Conservation (phyloP, 2,329 filamentous ascomycete species). For the Microcyclospora pomicola region DNA sequence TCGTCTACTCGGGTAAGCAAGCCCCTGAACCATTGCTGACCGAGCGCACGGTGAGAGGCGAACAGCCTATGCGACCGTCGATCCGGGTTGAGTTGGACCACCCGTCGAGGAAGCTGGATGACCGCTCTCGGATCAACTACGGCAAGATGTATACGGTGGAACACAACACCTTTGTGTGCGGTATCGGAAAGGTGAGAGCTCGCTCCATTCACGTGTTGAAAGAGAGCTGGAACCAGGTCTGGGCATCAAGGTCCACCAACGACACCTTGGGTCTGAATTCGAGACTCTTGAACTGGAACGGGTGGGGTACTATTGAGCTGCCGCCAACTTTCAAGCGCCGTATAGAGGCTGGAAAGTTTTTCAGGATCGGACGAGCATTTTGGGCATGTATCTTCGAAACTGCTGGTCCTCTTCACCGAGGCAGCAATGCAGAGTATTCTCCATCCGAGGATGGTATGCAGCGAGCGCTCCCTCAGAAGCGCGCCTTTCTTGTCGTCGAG, state of each 20-base stretch:
- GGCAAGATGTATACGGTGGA: constrained; percentile 11
- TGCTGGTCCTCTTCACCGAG: no score
- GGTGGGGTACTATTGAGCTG: constrained; percentile 7
- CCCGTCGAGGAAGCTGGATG: constrained; percentile 1
- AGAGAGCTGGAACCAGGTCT: constrained; percentile 4
- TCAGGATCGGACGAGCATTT: no score
- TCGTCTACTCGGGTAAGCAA: constrained; percentile 5
- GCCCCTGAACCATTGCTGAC: constrained; percentile 1
- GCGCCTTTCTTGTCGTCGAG: constrained; percentile 6
- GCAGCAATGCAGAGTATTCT: no score
- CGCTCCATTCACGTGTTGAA: constrained; percentile 1
- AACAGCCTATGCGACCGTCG: constrained; percentile 6
- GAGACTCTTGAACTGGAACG: no score
- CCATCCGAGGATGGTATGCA: no score
- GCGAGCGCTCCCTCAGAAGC: background rate
- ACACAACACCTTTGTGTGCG: constrained; percentile 13
- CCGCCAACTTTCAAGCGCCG: background rate
- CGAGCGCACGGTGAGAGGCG: constrained; percentile 5
- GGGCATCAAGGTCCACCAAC: no score
- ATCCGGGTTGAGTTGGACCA: constrained; percentile 10
- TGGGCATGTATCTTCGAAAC: no score
- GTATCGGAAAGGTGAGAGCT: constrained; percentile 9
- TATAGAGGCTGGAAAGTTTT: background rate
- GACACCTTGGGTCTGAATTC: no score
- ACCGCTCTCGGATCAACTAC: constrained; percentile 9